Percentiles rank a stretch among this genome's conserved stretches.
phyloP scores from a whole-genome alignment of 1,284 basidiomycete genomes.

The Trametes polyzona region DNA sequence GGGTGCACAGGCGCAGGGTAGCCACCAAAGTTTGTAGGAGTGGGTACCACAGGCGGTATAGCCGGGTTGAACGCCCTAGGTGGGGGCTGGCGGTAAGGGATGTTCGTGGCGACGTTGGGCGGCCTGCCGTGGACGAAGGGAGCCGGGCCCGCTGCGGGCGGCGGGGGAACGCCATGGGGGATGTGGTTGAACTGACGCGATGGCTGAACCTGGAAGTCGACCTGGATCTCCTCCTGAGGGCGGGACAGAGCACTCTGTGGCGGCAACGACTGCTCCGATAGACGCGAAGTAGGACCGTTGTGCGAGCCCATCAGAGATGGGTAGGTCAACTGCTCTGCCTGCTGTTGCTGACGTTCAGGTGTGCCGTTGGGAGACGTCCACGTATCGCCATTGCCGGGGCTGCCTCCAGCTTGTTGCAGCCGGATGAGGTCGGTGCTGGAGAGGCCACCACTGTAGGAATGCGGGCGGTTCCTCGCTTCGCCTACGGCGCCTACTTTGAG shows the following conservation, averaged over 20 bases:
- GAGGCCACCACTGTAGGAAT: conserved; percentile 77
- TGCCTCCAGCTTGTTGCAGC: conserved; percentile 67
- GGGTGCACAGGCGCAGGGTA: conserved; percentile 60
- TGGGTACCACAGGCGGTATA: conserved; percentile 48
- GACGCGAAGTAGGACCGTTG: conserved; percentile 40
- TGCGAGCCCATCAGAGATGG: conserved; percentile 61
- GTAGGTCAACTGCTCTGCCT: conserved; percentile 67
- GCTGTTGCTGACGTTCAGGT: conserved; percentile 37
- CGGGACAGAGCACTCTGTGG: conserved; percentile 33
- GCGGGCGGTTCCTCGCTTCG: conserved; percentile 74
- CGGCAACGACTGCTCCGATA: conserved; percentile 44
- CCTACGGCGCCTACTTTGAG: conserved; percentile 53
- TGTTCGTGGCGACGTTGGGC: conserved; percentile 45
- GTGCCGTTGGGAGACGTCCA: conserved; percentile 37
- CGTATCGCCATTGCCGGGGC: conserved; percentile 36
- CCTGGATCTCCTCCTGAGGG: conserved; percentile 54
- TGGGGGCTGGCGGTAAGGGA: conserved; percentile 58
- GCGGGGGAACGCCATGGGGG: conserved; percentile 18
- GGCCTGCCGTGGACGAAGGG: conserved; percentile 56
- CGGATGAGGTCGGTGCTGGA: conserved; percentile 73
- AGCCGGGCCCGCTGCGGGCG: conserved; percentile 18
- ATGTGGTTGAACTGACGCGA: conserved; percentile 56
- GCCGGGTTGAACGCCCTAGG: conserved; percentile 55
- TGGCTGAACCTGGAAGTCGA: conserved; percentile 61
- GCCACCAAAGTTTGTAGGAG: conserved; percentile 50